phyloP scores from a whole-genome alignment of 1,139 yeast genomes.

The Candida frijolesensis region DNA sequence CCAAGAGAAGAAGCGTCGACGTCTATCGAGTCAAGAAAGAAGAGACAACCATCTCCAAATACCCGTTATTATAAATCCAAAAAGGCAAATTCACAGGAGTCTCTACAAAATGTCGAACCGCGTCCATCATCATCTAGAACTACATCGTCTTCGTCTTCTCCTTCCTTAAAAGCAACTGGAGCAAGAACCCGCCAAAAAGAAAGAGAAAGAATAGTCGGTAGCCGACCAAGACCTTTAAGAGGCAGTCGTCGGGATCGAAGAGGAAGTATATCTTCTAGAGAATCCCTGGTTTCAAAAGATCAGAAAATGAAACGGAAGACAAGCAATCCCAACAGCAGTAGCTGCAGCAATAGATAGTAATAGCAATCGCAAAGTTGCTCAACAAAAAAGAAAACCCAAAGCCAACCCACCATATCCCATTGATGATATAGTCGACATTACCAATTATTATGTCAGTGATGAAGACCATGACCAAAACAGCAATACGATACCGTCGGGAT shows the following conservation, averaged over 20 bases:
- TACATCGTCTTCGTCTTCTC: neutral
- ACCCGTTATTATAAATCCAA: conserved; percentile 6
- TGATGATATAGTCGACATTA: conserved; percentile 8
- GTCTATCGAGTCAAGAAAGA: neutral
- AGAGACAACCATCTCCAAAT: neutral
- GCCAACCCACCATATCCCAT: conserved; percentile 13
- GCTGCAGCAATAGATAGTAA: too few species aligned
- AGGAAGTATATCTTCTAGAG: conserved; percentile 8
- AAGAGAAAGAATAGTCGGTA: conserved; percentile 3
- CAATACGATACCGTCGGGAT: conserved; percentile 7
- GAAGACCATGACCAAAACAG: conserved; percentile 1
- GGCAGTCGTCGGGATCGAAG: conserved; percentile 10
- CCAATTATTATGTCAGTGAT: neutral
- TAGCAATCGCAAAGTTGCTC: neutral
- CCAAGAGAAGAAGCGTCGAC: neutral
- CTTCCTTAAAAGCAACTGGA: neutral
- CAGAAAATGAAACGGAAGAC: neutral
- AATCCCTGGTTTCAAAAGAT: conserved; percentile 5
- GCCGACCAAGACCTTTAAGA: neutral
- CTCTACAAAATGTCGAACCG: neutral
- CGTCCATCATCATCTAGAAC: neutral
- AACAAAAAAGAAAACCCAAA: neutral
- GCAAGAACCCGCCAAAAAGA: neutral
- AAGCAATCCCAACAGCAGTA: neutral
- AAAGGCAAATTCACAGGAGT: conserved; percentile 1